These are phyloP conservation scores for Leucosporidium yakuticum DNA, from an alignment of 768 basidiomycete species.

Conservation along the genomic window DNA sequence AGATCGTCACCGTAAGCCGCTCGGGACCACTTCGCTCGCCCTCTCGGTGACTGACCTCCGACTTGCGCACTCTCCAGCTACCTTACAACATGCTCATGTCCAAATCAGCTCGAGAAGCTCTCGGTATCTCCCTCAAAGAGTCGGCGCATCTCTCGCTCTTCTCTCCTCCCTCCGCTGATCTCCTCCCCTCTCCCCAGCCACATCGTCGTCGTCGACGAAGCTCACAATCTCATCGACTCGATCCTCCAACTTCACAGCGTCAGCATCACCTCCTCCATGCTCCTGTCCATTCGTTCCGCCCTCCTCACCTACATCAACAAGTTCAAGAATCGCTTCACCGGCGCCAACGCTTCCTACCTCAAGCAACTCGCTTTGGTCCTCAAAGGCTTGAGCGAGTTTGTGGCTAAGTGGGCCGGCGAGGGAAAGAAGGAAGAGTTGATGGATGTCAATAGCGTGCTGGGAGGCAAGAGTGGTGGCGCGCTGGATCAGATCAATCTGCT, in stretches of 20 bases:
- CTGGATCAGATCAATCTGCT: slow-evolving; percentile 50
- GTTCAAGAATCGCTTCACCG: slow-evolving; percentile 70
- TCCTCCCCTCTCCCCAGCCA: slow-evolving; percentile 48
- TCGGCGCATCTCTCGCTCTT: neutral
- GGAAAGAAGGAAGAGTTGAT: slow-evolving; percentile 61
- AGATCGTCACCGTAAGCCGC: neutral
- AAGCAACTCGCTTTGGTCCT: slow-evolving; percentile 71
- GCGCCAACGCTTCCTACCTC: slow-evolving; percentile 67
- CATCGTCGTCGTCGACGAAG: slow-evolving; percentile 88
- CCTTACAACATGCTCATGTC: slow-evolving; percentile 86
- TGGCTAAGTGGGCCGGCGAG: slow-evolving; percentile 24
- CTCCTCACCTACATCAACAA: slow-evolving; percentile 67
- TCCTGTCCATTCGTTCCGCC: slow-evolving; percentile 64
- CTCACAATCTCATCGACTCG: slow-evolving; percentile 63
- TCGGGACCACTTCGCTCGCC: no score
- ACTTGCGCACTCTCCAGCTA: slow-evolving; percentile 67
- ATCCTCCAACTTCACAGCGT: slow-evolving; percentile 78
- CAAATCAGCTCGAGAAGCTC: slow-evolving; percentile 73
- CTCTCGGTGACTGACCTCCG: no score
- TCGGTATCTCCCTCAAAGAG: slow-evolving; percentile 56
- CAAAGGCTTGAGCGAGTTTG: slow-evolving; percentile 41
- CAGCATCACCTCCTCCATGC: slow-evolving; percentile 54
- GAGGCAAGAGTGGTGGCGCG: slow-evolving; percentile 55
- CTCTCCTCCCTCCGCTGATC: slow-evolving; percentile 42
- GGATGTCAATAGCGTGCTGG: slow-evolving; percentile 60